Evolutionary conservation across 1,284 basidiomycete species (phyloP), one percentile per base, ranked within the genome.

Genomic region (Rhizoctonia solani): DNA sequence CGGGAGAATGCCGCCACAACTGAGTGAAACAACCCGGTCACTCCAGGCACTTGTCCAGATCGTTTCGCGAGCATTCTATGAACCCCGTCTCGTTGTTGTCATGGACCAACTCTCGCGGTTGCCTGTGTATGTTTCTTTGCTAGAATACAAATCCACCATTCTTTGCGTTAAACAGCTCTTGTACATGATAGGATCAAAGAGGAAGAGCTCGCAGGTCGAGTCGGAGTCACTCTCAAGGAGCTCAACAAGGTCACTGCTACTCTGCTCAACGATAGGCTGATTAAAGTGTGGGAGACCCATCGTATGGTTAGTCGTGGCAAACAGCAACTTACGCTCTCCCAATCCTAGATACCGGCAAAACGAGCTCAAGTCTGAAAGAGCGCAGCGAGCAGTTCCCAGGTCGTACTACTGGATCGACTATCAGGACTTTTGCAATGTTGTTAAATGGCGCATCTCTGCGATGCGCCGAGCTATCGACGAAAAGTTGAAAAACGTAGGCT

Each of bases 391-490:
- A 54, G 87, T 88, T 66, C 87, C 87, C 68, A 85, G 87, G 73
- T 89, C 91, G 73, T 99, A 98, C 81, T 99, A 94, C 81, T 98
- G 93, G 79, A 90, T 99, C 75, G 91, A 99, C 80, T 96, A 95
- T 77, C 89, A 93, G 73, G 86, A 90, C 74, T 96, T 98, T 75
- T 93, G 93, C 78, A 95, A 99, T 76, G 94, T 98, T 54, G 92
- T 96, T 75, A 98, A 98, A 78, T 99, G 96, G 92, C 84, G 95
- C 39, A 87, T 99, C 69, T 92, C 93, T n/a, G 90, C 92, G 75
- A 97, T 99, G 89, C 86, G 90, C 71, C 85, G 89, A 69, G 86
- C 87, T 67, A 95, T 99, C 71, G 95, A 99, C 69, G 87, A 89
- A 46, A 87, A 88, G 67, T 80, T 95, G 70, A 88, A 90, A 72